Percentiles rank a stretch among this genome's conserved stretches.
Evolutionary conservation across 2,329 filamentous ascomycete species (phyloP).

Genomic region (Periconia sp.): DNA sequence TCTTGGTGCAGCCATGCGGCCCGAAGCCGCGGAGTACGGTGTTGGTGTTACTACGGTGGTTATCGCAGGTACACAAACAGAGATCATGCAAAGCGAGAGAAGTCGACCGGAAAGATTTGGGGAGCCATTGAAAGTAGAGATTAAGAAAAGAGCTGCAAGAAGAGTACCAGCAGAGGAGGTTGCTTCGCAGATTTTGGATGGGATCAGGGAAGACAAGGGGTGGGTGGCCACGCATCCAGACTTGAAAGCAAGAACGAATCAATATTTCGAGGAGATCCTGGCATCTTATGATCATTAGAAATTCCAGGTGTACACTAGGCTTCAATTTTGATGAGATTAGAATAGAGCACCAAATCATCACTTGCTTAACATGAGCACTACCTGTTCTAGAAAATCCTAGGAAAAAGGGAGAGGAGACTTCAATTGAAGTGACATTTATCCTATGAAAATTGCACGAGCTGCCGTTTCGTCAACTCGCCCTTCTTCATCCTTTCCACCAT

Average conservation of each 20-base stretch:
- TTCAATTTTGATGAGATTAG: too few relatives aligned
- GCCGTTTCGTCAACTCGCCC: slow-evolving; percentile 35
- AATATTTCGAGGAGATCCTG: slow-evolving; percentile 22
- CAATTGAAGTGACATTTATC: too few relatives aligned
- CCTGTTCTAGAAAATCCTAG: too few relatives aligned
- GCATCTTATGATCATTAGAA: slow-evolving; percentile 21
- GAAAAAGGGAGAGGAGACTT: too few relatives aligned
- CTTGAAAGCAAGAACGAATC: slow-evolving; percentile 19
- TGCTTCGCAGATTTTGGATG: slow-evolving; percentile 15
- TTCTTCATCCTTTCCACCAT: slow-evolving; percentile 45
- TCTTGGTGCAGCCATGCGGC: slow-evolving; percentile 14
- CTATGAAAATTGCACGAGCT: slow-evolving; percentile 34
- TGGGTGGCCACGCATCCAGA: slow-evolving; percentile 24
- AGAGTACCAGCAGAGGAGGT: slow-evolving; percentile 16
- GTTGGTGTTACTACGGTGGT: slow-evolving; percentile 19
- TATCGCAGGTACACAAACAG: slow-evolving; percentile 18
- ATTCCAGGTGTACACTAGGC: too few relatives aligned
- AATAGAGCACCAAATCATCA: too few relatives aligned
- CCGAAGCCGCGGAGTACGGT: slow-evolving; percentile 18
- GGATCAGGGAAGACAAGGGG: slow-evolving; percentile 17
- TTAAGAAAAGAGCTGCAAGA: slow-evolving; percentile 16
- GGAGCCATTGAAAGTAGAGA: slow-evolving; percentile 9
- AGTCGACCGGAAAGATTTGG: slow-evolving; percentile 20
- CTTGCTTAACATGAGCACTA: too few relatives aligned
- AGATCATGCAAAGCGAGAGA: slow-evolving; percentile 21